Evolutionary conservation across 1,139 yeast species (phyloP), one percentile per base, ranked within the genome.

Genomic region (Yamadazyma diddensiae): DNA sequence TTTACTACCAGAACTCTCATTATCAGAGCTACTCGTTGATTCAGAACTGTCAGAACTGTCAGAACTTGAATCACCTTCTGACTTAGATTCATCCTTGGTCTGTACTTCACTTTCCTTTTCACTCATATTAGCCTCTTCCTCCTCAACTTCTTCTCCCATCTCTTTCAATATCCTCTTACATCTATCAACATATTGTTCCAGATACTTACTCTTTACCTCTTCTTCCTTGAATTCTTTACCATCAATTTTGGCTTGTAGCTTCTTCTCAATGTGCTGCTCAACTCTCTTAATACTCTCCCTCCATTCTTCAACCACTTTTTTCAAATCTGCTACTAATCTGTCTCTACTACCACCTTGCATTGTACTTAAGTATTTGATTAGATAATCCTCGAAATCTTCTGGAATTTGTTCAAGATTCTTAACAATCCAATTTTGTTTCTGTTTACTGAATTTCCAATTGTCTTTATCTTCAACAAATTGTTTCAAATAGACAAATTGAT

Each of bases 381-480:
- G 55, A 26, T 79, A 77, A 2, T 55, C 63, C 29, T 70, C 74
- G 47, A 85, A 88, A 3, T 70, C 62, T 1, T 60, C 66, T 1
- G 82, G 84, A 12, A 82, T 71, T 22, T 52, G 45, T 40, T 68
- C 70, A 29, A 85, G 61, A 56, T 87, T 81, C 50, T 82, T 82
- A 42, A 88, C 59, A 31, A 90, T 70, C 97, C 97, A 90, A 53
- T 87, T 88, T 55, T 90, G 97, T 46, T 90, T 88, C 62, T 85
- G 95, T 52, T 90, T 90, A 37, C 94, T 83, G 54, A 90, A 90
- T 60, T 88, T 90, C 97, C 97, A 90, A 40, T 72, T 68, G 0
- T 62, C 73, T 38, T 65, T 69, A 45, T 81, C 87, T 7, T 70
- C 65, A 15, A 65, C 62, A 49, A 76, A 90, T 36, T 78, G 86